Conservation (phyloP, 208 protist species). For the Crithidia sp. region DNA sequence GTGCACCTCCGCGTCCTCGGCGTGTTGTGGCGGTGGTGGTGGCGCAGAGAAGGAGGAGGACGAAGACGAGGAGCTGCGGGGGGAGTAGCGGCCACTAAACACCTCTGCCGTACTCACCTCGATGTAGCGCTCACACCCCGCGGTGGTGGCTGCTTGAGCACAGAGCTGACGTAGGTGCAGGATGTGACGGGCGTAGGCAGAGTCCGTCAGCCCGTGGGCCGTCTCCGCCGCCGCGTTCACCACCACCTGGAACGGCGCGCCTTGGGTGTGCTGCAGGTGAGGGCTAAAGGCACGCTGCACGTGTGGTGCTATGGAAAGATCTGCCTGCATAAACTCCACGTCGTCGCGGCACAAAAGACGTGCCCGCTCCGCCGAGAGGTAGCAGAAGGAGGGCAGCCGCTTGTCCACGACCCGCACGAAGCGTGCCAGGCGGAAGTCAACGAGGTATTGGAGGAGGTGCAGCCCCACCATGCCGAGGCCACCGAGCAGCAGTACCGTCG, state of each 20-base stretch:
- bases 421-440: conserved; percentile 39
- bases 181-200: conserved; percentile 79
- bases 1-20: conserved; percentile 14
- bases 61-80: conserved; percentile 9
- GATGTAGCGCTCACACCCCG: conserved; percentile 75
- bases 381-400: conserved; percentile 41
- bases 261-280: not conserved
- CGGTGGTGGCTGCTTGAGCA: conserved; percentile 46
- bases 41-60: not conserved
- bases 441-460: conserved; percentile 83
- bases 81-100: conserved; percentile 50
- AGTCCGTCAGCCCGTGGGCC: conserved; percentile 73
- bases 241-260: conserved; percentile 51
- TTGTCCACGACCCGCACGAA: conserved; percentile 58
- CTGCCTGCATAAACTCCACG: conserved; percentile 86
- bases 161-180: conserved; percentile 62
- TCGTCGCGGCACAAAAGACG: conserved; percentile 46
- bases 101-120: conserved; percentile 93
- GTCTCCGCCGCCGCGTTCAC: conserved; percentile 92
- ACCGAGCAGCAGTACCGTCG: conserved; percentile 65
- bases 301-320: conserved; percentile 34
- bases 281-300: conserved; percentile 70
- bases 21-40: conserved; percentile 60
- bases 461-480: conserved; percentile 92
- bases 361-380: conserved; percentile 44